A percentile compares a stretch with the other conserved stretches of the same genome.
phyloP scores from a whole-genome alignment of 306 rosid genomes.

The barrel medic (Medicago truncatula) region MtrunA17r5.0-ANR NC_053044.1:53328001-53328500 shows the following conservation, averaged over 20 bases:
- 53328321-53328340: slow-evolving; percentile 25
- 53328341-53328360: slow-evolving; percentile 21
- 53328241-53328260: slow-evolving; percentile 6
- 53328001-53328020: too few species aligned
- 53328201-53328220: slow-evolving; percentile 11
- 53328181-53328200: slow-evolving; percentile 29
- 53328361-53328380: slow-evolving; percentile 20
- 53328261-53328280: not conserved
- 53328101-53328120: slow-evolving; percentile 30
- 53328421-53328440: slow-evolving; percentile 96
- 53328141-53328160: slow-evolving; percentile 26
- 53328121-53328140: not conserved
- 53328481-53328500: slow-evolving; percentile 71
- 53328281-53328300: slow-evolving; percentile 20
- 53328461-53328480: slow-evolving; percentile 90
- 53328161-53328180: not conserved
- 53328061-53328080: too few species aligned
- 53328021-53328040: too few species aligned
- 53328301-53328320: slow-evolving; percentile 15
- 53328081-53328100: too few species aligned
- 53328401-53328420: slow-evolving; percentile 83
- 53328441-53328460: slow-evolving; percentile 99
- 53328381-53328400: slow-evolving; percentile 34
- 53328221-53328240: not conserved
- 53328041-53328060: too few species aligned